phyloP scores from a whole-genome alignment of 2,329 filamentous ascomycete genomes.

The Monosporascus sp. region DNA sequence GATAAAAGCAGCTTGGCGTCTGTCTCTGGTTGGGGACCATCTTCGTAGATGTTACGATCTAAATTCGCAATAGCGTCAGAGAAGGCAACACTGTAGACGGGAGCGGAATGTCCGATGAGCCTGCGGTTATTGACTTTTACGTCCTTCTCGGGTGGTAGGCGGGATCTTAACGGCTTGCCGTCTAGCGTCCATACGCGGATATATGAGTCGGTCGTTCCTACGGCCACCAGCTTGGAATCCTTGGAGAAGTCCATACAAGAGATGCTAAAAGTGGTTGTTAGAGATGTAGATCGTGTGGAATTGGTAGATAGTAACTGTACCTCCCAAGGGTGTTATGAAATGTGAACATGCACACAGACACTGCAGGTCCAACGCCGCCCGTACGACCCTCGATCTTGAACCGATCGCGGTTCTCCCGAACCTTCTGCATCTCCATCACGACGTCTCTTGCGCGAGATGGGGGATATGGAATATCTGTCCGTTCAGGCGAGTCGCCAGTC shows the following conservation, averaged over 20 bases:
- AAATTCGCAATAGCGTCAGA: constrained; percentile 62
- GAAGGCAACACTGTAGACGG: constrained; percentile 86
- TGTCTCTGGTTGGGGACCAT: constrained; percentile 43
- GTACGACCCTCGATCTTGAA: constrained; percentile 83
- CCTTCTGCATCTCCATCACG: constrained; percentile 87
- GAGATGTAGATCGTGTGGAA: not conserved
- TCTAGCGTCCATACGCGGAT: constrained; percentile 92
- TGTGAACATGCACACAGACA: constrained; percentile 96
- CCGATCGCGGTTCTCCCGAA: constrained; percentile 87
- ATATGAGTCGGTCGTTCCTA: constrained; percentile 89
- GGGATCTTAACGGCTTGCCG: constrained; percentile 71
- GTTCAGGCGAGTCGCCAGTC: constrained; percentile 72
- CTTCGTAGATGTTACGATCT: constrained; percentile 46
- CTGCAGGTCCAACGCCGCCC: constrained; percentile 73
- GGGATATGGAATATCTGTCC: constrained; percentile 78
- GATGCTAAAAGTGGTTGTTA: constrained; percentile 46
- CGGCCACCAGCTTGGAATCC: constrained; percentile 80
- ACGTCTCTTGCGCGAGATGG: constrained; percentile 87
- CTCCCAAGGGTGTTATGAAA: constrained; percentile 94
- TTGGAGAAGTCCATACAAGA: constrained; percentile 96
- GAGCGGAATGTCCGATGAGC: constrained; percentile 84
- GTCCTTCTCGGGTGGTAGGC: constrained; percentile 54
- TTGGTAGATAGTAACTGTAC: constrained; percentile 43
- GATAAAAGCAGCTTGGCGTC: constrained; percentile 76
- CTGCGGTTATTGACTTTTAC: constrained; percentile 59